These are phyloP conservation scores for Auricularia auricula-judae DNA, from an alignment of 768 basidiomycete species.

Conservation along the genomic window DNA sequence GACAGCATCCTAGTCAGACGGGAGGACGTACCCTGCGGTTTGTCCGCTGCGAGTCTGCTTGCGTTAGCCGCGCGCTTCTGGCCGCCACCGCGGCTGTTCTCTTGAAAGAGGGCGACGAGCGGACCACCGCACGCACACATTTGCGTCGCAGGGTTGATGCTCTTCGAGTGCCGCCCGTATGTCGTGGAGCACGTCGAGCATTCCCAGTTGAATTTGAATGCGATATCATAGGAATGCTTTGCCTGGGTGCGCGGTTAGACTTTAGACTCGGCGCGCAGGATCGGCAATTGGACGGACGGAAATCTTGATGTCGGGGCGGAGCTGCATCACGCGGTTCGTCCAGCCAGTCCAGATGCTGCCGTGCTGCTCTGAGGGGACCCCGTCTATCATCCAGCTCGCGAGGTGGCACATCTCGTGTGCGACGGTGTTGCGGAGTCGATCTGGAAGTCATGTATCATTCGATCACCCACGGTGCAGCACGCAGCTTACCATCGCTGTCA, in stretches of 20 bases:
- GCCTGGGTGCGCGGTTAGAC: conserved; percentile 30
- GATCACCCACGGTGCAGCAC: neutral
- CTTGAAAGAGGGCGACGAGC: neutral
- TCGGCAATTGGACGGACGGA: conserved; percentile 34
- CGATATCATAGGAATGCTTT: conserved; percentile 65
- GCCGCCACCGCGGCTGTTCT: neutral
- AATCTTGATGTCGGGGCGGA: conserved; percentile 57
- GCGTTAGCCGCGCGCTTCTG: neutral
- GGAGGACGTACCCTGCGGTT: neutral
- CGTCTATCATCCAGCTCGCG: conserved; percentile 74
- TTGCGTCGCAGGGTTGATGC: neutral
- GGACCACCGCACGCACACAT: neutral
- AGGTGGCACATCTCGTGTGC: conserved; percentile 92
- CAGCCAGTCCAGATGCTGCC: conserved; percentile 36
- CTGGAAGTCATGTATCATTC: conserved; percentile 24
- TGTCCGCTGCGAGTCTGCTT: neutral
- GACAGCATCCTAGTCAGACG: neutral
- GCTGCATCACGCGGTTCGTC: conserved; percentile 62
- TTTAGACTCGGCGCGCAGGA: conserved; percentile 1
- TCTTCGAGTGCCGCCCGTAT: neutral
- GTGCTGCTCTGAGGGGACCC: conserved; percentile 59
- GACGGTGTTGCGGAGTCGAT: conserved; percentile 70
- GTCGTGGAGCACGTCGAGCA: neutral
- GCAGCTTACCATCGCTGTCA: conserved; percentile 52
- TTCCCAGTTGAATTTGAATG: conserved; percentile 58